A percentile compares a stretch with the other conserved stretches of the same genome.
Conservation (phyloP, 1,284 basidiomycete genomes). For the Irpex rosettiformis region DNA sequence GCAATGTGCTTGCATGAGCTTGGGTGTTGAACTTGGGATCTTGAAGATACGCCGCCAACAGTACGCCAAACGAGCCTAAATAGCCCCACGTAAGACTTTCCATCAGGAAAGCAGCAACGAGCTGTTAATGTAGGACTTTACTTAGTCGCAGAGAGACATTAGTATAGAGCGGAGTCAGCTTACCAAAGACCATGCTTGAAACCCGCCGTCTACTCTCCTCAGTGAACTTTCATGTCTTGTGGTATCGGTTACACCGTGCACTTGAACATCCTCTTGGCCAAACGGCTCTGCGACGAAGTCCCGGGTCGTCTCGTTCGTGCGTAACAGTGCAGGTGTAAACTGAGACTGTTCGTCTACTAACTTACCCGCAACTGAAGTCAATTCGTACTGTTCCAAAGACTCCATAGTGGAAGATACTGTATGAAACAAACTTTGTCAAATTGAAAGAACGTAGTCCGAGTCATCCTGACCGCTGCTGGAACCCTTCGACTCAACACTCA, state of each 20-base stretch:
- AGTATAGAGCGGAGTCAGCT: not conserved
- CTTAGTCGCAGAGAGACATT: not conserved
- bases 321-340: not conserved
- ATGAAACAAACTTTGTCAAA: too few relatives aligned
- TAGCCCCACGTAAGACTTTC: slow-evolving; percentile 23
- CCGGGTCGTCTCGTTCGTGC: not conserved
- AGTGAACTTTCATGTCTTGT: not conserved
- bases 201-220: not conserved
- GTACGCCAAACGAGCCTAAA: slow-evolving; percentile 32
- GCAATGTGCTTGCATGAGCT: slow-evolving; percentile 22
- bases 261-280: not conserved
- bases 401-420: not conserved
- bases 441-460: too few relatives aligned
- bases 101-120: not conserved
- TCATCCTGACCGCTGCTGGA: too few relatives aligned
- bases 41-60: slow-evolving; percentile 32
- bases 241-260: not conserved
- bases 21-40: slow-evolving; percentile 26
- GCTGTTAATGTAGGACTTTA: too few relatives aligned
- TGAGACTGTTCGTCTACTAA: not conserved
- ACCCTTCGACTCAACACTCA: too few relatives aligned
- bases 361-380: not conserved
- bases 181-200: not conserved
- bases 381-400: too few relatives aligned
- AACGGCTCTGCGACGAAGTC: not conserved